Evolutionary conservation across 1,284 basidiomycete genomes (phyloP).

Genomic region (Ceratobasidium sp.): DNA sequence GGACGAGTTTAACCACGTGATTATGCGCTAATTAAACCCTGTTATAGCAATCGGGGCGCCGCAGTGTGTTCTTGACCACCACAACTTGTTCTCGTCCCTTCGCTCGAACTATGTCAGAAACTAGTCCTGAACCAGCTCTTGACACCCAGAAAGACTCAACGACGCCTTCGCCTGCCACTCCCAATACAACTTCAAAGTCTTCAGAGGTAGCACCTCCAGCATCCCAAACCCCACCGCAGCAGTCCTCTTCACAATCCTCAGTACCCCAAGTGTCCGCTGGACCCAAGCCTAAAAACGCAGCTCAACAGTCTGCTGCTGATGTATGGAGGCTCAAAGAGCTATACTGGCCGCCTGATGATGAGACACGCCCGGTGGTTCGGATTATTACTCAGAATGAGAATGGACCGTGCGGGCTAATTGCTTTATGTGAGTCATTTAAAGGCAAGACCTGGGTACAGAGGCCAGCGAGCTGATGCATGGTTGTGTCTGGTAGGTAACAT

Average conservation of each 20-base stretch:
- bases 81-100: constrained; percentile 13
- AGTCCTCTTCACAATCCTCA: background rate
- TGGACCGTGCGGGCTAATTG: constrained; percentile 90
- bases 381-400: constrained; percentile 87
- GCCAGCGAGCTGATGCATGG: constrained; percentile 44
- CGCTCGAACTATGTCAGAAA: constrained; percentile 14
- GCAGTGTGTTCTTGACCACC: constrained; percentile 15
- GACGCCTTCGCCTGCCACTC: background rate
- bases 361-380: constrained; percentile 59
- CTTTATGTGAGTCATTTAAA: constrained; percentile 79
- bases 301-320: constrained; percentile 59
- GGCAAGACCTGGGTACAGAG: too few relatives aligned
- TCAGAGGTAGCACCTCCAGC: background rate
- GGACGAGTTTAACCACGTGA: constrained; percentile 13
- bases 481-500: constrained; percentile 69
- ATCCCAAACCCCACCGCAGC: constrained; percentile 23
- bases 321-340: constrained; percentile 85
- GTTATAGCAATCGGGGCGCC: constrained; percentile 15
- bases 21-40: background rate
- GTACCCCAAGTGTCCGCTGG: background rate
- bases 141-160: background rate
- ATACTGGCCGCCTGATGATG: constrained; percentile 53
- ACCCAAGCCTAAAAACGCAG: constrained; percentile 5
- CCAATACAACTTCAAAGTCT: too few relatives aligned
- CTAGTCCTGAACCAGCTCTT: constrained; percentile 14